Base-by-base conservation (phyloP, 352 stramenopile species). In the Pythium dissotocum region DNA sequence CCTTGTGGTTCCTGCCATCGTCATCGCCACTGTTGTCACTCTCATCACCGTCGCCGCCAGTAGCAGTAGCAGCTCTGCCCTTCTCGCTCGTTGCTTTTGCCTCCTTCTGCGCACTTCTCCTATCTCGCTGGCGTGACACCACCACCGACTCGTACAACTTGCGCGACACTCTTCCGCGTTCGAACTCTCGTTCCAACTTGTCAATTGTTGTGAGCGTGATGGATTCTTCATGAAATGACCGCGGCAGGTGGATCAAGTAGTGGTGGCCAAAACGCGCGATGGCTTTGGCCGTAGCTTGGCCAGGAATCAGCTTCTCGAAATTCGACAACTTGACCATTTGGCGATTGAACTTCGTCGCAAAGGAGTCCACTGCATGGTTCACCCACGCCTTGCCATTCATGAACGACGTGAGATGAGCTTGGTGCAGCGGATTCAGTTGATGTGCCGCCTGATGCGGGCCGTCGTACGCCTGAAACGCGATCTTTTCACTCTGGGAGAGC, bases 281-380 rank as follows among this genome's bases (percentile, higher is more conserved):
- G 4, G 86, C 84, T 53, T 92, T 90, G 2, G 77, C 71, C 36
- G 76, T 80, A 14, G 79, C 70, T 4, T 76, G 35, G 13, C 71
- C 74, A 8, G 73, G 80, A 38, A 88, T 84, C 16, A 90, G 63
- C 30, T 84, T 73, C 65, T 92, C 83, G 38, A 87, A 92, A 32
- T 82, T 67, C 24, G 78, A 83, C 48, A 94, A 55, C 55, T 88
- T 90, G 35, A 93, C 82, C 84, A 94, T 93, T 69, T 94, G 84
- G 61, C 89, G 81, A 9, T 90, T 73, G 65, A 94, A 90, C 48
- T 85, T 88, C 9, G 81, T 77, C 42, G 80, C 80, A 65, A 94
- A 91, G 33, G 74, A 80, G 21, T 68, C 73, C 13, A 76, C 74
- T 33, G 86, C 81, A 40, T 91, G 77, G 10, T 89, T 77, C 36